Conservation (phyloP, 2,329 filamentous ascomycete genomes). For the Fusarium circinatum region DNA sequence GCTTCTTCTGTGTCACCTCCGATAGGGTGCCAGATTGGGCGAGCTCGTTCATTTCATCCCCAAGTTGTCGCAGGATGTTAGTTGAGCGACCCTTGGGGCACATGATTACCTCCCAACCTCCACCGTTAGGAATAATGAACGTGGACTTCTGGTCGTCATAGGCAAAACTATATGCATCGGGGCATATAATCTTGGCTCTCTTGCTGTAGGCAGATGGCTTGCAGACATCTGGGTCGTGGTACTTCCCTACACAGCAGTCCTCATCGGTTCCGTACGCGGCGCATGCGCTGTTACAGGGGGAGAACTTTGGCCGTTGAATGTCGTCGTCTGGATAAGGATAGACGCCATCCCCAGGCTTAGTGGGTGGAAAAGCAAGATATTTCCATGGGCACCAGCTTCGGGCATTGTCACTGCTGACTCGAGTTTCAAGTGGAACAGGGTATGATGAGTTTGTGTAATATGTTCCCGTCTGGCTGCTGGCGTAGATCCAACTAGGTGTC, state of each 20-base stretch:
- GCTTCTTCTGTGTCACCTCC: conserved; percentile 44
- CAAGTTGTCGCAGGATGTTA: conserved; percentile 65
- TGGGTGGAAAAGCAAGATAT: conserved; percentile 73
- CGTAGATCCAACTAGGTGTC: conserved; percentile 70
- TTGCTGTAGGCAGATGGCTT: conserved; percentile 74
- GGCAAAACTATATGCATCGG: conserved; percentile 85
- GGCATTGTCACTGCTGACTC: conserved; percentile 66
- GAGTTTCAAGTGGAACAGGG: conserved; percentile 73
- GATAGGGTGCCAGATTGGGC: conserved; percentile 55
- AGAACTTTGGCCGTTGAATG: conserved; percentile 75
- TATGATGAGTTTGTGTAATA: conserved; percentile 72
- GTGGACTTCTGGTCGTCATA: conserved; percentile 69
- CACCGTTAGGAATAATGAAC: conserved; percentile 72
- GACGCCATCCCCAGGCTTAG: conserved; percentile 77
- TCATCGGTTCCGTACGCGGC: conserved; percentile 71
- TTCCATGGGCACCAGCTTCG: conserved; percentile 84
- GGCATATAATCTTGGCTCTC: conserved; percentile 78
- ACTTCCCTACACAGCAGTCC: conserved; percentile 81
- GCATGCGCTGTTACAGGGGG: conserved; percentile 82
- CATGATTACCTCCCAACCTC: conserved; percentile 82
- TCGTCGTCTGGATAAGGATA: conserved; percentile 84
- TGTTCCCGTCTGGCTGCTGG: conserved; percentile 62
- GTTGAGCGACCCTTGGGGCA: conserved; percentile 74
- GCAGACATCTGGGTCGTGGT: conserved; percentile 72
- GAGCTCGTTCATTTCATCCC: conserved; percentile 59